phyloP scores from a whole-genome alignment of 176 grass and related monocot species.

The Rhipidocladum racemiflorum region DNA sequence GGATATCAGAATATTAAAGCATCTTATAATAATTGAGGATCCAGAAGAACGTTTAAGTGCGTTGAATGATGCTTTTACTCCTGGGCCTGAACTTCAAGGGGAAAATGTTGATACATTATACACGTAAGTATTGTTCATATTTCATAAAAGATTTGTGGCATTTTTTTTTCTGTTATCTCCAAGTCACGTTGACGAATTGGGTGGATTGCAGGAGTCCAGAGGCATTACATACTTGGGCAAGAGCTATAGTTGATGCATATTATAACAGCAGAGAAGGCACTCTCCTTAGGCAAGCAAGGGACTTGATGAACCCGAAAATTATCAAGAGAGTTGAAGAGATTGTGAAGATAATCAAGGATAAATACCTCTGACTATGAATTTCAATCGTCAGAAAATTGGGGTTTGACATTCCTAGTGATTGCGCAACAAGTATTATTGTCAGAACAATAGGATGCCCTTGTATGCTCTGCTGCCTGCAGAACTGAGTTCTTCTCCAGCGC shows the following conservation, averaged over 20 bases:
- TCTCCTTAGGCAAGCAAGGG: slow-evolving; percentile 70
- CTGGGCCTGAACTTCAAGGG: slow-evolving; percentile 67
- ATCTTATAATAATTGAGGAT: slow-evolving; percentile 76
- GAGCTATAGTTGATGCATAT: slow-evolving; percentile 73
- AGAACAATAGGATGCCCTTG: neutral
- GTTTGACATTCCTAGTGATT: neutral
- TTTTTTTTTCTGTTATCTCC: neutral
- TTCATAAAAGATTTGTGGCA: neutral
- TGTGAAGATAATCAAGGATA: slow-evolving; percentile 62
- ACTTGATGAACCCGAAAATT: slow-evolving; percentile 83
- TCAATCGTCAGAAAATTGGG: neutral
- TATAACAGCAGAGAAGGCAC: slow-evolving; percentile 58
- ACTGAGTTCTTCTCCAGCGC: neutral
- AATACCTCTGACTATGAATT: slow-evolving; percentile 48
- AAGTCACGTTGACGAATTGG: neutral
- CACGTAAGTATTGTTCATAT: slow-evolving; percentile 47
- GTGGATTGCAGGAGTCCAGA: slow-evolving; percentile 63
- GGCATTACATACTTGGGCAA: slow-evolving; percentile 60
- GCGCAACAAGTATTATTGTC: neutral
- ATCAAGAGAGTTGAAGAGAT: slow-evolving; percentile 66
- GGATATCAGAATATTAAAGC: slow-evolving; percentile 85
- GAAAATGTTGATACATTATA: slow-evolving; percentile 72
- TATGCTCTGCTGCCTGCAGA: neutral
- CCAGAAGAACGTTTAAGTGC: slow-evolving; percentile 56
- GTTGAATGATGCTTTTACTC: slow-evolving; percentile 74